These are phyloP conservation scores for Malus hybrid DNA, from an alignment of 331 rosid species.

Conservation along the genomic window DNA sequence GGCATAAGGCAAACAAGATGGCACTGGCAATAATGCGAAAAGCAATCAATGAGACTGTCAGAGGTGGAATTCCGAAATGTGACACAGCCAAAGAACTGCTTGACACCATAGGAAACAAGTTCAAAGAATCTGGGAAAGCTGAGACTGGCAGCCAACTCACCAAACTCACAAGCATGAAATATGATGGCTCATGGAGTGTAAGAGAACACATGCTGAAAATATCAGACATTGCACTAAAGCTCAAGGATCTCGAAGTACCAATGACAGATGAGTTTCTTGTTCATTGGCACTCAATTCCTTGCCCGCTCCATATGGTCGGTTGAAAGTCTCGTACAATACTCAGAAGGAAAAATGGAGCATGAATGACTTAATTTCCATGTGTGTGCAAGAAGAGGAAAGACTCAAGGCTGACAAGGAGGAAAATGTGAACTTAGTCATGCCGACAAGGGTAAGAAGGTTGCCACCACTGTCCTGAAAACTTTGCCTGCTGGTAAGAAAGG, in stretches of 20 bases:
- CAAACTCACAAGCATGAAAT: background rate
- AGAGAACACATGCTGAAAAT: background rate
- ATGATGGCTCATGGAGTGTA: background rate
- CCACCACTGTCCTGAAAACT: too few relatives aligned
- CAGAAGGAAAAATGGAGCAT: background rate
- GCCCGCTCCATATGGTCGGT: background rate
- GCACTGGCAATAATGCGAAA: too few relatives aligned
- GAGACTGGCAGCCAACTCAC: too few relatives aligned
- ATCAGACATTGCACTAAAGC: background rate
- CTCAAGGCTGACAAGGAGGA: background rate
- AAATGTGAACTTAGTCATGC: background rate
- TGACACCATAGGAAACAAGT: too few relatives aligned
- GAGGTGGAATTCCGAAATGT: too few relatives aligned
- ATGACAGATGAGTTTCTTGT: background rate
- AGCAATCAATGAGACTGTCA: too few relatives aligned
- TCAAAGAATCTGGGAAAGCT: too few relatives aligned
- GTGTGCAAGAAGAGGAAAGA: background rate
- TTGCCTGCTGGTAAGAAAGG: too few relatives aligned
- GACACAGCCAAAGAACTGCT: too few relatives aligned
- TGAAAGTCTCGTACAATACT: background rate
- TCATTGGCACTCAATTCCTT: background rate
- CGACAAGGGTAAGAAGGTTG: too few relatives aligned
- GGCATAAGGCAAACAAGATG: too few relatives aligned
- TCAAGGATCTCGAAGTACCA: background rate
- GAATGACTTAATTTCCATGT: background rate